Base-by-base conservation (phyloP, 2,329 filamentous ascomycete genomes). In the Aureobasidium sp. region DNA sequence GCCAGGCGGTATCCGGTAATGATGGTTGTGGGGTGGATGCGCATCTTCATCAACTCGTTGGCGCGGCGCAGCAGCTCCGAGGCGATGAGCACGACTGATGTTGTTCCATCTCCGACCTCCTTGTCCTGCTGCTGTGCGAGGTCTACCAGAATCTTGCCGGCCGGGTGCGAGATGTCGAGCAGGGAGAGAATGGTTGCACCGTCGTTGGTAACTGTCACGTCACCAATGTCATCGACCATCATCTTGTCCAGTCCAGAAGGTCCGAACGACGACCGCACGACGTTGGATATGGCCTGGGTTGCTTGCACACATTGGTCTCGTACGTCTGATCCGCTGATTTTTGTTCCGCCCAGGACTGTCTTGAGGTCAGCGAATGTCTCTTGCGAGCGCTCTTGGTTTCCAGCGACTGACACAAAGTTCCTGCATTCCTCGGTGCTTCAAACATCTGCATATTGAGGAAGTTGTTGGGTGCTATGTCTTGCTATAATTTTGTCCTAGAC, bases 161-260 rank as follows among this genome's bases (percentile, higher is more conserved):
- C 94, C 59, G 94, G 94, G 77, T 99, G 92, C 75, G 99, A 93
- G 71, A 99, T 92, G 72, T 97, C 94, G 72, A 99, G 84, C 71
- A 99, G 82, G 74, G 85, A 90, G 67, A 99, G 84, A 70, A 99
- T 99, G 35, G 94, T 99, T 60, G 94, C 94, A 72, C 94, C 94
- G 76, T 99, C 94, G 77, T 99, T 99, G 67, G 94, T 99, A 62
- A 99, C 94, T 63, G 94, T 99, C 62, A 99, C 94, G 79, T 99
- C 94, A 72, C 94, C 94, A 74, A 99, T 97, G 74, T 99, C 94
- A 78, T 99, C 94, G 69, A 99, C 94, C 94, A 99, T 97, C 94
- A 99, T 99, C 84, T 99, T 99, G 75, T 99, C 94, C 67, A 99
- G 83, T 51, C 94, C 94, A 64, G 90, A 96, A 55, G 94, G 94